phyloP scores from a whole-genome alignment of 441 rosid genomes.

The Gossypium lobatum region DNA sequence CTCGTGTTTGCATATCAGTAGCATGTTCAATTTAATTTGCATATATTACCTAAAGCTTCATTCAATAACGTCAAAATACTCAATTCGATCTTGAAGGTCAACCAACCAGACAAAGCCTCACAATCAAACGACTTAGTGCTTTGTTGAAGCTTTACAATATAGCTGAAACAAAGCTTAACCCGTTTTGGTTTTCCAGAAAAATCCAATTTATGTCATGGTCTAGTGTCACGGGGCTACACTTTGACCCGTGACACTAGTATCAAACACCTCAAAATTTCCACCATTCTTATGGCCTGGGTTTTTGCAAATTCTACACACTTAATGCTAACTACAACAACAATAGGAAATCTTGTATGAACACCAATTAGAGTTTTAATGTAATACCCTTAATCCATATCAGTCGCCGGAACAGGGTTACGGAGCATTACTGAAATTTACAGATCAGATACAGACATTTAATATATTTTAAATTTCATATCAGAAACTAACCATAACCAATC shows the following conservation, averaged over 20 bases:
- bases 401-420: no score
- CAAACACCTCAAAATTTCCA: neutral
- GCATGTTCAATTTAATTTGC: constrained; percentile 7
- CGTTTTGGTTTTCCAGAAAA: neutral
- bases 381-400: no score
- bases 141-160: neutral
- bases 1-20: constrained; percentile 18
- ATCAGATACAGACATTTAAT: no score
- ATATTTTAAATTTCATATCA: no score
- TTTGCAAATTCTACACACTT: neutral
- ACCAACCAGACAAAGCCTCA: neutral
- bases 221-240: no score
- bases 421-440: no score
- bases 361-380: no score
- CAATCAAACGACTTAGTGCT: neutral
- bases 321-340: neutral
- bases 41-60: neutral
- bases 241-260: neutral
- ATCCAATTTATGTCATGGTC: neutral
- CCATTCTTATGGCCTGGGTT: neutral
- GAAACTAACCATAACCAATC: no score
- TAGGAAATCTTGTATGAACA: neutral
- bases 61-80: neutral
- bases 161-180: neutral
- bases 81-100: neutral